Conservation (phyloP, 2,329 filamentous ascomycete species). For the Xylaria polymorpha region DNA sequence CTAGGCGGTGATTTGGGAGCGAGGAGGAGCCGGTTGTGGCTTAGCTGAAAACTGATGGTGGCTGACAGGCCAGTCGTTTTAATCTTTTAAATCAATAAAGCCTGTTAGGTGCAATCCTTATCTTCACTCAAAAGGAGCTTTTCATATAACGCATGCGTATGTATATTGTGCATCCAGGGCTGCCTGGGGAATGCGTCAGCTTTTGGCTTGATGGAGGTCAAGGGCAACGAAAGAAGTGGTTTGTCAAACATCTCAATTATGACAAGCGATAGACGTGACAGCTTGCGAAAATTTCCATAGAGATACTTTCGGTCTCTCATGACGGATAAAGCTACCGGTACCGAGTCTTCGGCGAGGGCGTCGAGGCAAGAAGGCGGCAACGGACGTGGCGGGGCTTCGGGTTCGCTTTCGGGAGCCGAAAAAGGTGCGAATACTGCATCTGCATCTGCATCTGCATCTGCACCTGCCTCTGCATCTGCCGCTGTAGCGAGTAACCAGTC, state of each 20-base stretch:
- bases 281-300: not conserved
- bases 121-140: not conserved
- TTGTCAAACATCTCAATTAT: not conserved
- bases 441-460: not conserved
- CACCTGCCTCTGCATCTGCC: not conserved
- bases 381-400: conserved; percentile 11
- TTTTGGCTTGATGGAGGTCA: not conserved
- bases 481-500: not conserved
- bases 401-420: conserved; percentile 37
- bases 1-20: not conserved
- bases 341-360: conserved; percentile 19
- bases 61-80: not conserved
- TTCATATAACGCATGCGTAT: not conserved
- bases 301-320: conserved; percentile 3
- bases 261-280: not conserved
- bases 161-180: too few relatives aligned
- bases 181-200: not conserved
- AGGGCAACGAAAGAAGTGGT: not conserved
- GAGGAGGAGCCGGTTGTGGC: conserved; percentile 20
- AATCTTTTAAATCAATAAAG: not conserved
- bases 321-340: conserved; percentile 16
- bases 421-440: conserved; percentile 37
- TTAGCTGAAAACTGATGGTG: not conserved
- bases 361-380: not conserved
- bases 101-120: not conserved